phyloP scores from a whole-genome alignment of 441 rosid genomes.

The Populus hybrid region DNA sequence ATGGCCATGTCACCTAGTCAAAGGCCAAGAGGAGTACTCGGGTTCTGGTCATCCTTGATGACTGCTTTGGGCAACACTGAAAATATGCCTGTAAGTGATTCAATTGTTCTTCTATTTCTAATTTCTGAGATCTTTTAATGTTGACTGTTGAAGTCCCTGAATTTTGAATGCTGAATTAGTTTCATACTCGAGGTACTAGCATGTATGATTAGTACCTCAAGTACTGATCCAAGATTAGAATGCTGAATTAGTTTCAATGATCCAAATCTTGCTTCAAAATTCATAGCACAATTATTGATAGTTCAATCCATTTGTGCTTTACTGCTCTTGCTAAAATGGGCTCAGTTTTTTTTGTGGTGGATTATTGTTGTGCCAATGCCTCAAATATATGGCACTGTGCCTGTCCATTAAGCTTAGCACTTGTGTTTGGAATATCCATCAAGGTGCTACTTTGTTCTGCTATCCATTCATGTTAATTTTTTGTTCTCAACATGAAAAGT shows the following conservation, averaged over 20 bases:
- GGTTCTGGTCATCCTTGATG: constrained; percentile 98
- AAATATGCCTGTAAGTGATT: constrained; percentile 87
- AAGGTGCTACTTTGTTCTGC: background rate
- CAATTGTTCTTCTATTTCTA: constrained; percentile 1
- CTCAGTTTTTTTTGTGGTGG: background rate
- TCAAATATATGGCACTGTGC: background rate
- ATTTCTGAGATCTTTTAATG: background rate
- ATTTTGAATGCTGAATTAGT: too few relatives aligned
- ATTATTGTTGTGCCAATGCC: background rate
- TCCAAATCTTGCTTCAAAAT: background rate
- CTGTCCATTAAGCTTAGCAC: background rate
- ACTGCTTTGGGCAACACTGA: constrained; percentile 38
- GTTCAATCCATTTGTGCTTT: background rate
- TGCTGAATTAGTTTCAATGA: constrained; percentile 3
- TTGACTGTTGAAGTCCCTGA: constrained; percentile 7
- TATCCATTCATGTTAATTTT: background rate
- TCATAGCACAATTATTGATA: background rate
- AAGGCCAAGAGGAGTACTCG: constrained; percentile 96
- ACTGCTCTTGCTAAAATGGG: background rate
- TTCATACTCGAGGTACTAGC: background rate
- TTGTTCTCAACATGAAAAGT: background rate
- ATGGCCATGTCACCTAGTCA: constrained; percentile 99
- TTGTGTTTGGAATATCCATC: background rate
- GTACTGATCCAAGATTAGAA: constrained; percentile 6
- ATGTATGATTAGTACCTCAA: background rate